A percentile compares a stretch with the other conserved stretches of the same genome.
Evolutionary conservation across 2,329 filamentous ascomycete genomes (phyloP).

Genomic region (Massarina eburnea): DNA sequence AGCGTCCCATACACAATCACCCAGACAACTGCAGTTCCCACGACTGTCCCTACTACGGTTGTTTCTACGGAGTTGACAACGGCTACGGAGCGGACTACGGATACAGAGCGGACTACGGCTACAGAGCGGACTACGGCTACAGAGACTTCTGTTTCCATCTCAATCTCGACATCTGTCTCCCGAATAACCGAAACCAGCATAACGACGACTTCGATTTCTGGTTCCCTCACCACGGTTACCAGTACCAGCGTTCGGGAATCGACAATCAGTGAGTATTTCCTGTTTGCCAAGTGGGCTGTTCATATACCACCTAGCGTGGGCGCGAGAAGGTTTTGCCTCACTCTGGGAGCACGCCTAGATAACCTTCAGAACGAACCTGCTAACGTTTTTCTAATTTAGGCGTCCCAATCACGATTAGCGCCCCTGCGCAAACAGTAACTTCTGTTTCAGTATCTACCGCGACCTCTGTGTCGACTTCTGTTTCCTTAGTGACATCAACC

Average conservation of each 20-base stretch:
- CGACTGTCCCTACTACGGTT: not conserved
- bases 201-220: not conserved
- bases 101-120: not conserved
- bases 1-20: slow-evolving; percentile 10
- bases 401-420: too few relatives aligned
- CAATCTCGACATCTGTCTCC: not conserved
- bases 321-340: too few relatives aligned
- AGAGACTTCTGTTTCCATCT: not conserved
- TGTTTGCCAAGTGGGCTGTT: too few relatives aligned
- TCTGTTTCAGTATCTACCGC: not conserved
- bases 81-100: not conserved
- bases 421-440: not conserved
- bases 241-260: not conserved
- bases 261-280: not conserved
- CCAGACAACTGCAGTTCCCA: not conserved
- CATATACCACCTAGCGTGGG: too few relatives aligned
- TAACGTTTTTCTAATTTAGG: too few relatives aligned
- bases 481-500: not conserved
- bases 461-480: not conserved
- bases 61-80: not conserved
- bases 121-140: not conserved
- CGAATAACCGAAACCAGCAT: not conserved
- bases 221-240: not conserved
- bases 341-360: too few relatives aligned
- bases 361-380: too few relatives aligned